phyloP scores from a whole-genome alignment of 768 basidiomycete genomes.

The Ramaria sp. region DNA sequence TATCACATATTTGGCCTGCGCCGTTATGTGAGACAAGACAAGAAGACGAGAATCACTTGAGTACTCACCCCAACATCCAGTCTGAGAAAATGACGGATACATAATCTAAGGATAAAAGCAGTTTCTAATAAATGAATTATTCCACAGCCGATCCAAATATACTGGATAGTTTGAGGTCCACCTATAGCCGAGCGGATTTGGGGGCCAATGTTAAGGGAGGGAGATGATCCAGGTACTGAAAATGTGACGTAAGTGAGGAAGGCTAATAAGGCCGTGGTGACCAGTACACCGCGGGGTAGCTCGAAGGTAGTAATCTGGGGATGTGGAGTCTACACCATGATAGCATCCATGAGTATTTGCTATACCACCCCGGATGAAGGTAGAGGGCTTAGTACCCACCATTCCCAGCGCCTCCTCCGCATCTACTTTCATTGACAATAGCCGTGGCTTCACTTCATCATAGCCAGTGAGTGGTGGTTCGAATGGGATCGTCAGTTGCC shows the following conservation, averaged over 20 bases:
- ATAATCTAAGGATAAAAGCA: slow-evolving; percentile 35
- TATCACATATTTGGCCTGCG: slow-evolving; percentile 42
- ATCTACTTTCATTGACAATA: slow-evolving; percentile 70
- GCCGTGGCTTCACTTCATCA: slow-evolving; percentile 72
- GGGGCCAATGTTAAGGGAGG: slow-evolving; percentile 23
- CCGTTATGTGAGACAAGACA: not conserved
- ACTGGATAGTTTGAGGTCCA: slow-evolving; percentile 20
- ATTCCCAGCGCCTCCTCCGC: slow-evolving; percentile 75
- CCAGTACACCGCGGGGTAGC: slow-evolving; percentile 25
- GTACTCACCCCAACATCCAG: slow-evolving; percentile 25
- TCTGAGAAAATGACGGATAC: no score
- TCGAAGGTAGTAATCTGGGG: slow-evolving; percentile 52
- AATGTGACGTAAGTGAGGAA: slow-evolving; percentile 25
- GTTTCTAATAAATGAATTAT: slow-evolving; percentile 36
- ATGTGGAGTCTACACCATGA: slow-evolving; percentile 41
- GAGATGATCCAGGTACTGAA: slow-evolving; percentile 12
- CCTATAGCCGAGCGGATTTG: slow-evolving; percentile 20
- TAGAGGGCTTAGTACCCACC: slow-evolving; percentile 37
- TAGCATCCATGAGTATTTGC: not conserved
- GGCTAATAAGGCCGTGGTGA: slow-evolving; percentile 18
- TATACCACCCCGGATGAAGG: not conserved
- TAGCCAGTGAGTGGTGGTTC: slow-evolving; percentile 66
- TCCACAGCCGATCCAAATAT: slow-evolving; percentile 23
- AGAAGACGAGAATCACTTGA: not conserved
- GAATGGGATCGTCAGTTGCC: slow-evolving; percentile 43